These are phyloP conservation scores for Fraxinus latifolia DNA, from an alignment of 305 asterid species.

Conservation along the genomic window DNA sequence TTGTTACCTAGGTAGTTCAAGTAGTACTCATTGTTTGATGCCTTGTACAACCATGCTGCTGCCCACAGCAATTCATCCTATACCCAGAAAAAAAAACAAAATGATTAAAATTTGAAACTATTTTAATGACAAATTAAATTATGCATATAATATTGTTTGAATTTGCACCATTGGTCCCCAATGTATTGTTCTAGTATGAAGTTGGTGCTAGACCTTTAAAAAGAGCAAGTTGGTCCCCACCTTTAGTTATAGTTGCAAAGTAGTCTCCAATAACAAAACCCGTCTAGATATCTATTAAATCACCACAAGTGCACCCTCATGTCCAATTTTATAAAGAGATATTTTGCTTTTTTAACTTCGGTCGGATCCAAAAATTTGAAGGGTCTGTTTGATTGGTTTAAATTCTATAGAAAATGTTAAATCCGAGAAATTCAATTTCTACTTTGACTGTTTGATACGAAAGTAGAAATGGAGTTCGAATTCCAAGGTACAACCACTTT, in stretches of 20 bases:
- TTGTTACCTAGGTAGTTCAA: conserved; percentile 76
- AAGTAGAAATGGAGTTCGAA: too few relatives aligned
- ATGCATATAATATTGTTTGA: background rate
- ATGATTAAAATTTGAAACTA: background rate
- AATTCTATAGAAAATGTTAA: too few relatives aligned
- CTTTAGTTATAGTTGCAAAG: background rate
- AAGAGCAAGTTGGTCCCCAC: background rate
- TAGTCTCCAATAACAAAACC: background rate
- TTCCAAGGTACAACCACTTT: too few relatives aligned
- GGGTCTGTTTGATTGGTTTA: too few relatives aligned
- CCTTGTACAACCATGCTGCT: conserved; percentile 98
- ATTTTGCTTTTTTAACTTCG: background rate
- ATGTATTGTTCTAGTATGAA: background rate
- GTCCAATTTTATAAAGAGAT: background rate
- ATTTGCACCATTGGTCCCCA: background rate
- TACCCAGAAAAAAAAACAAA: background rate
- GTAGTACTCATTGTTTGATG: conserved; percentile 66
- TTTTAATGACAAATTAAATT: background rate
- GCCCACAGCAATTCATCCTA: conserved; percentile 98
- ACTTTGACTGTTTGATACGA: too few relatives aligned
- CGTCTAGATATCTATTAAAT: background rate
- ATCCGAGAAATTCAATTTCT: too few relatives aligned
- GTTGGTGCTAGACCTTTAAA: background rate
- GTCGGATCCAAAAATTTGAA: background rate
- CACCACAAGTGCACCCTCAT: background rate